Conservation (phyloP, 495 filamentous ascomycete species). For the Xylona heveae region DNA sequence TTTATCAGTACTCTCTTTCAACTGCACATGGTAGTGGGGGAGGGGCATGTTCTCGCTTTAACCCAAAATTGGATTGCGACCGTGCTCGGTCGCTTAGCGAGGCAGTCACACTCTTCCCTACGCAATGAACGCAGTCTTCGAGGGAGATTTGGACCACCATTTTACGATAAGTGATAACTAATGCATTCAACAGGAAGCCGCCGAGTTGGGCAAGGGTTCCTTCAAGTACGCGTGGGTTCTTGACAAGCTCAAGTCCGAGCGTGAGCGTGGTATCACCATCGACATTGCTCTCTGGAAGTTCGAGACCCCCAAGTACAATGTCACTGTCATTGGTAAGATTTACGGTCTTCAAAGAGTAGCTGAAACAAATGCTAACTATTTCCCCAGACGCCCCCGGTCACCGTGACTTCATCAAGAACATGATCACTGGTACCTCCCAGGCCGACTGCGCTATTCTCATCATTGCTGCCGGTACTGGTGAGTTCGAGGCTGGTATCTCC, state of each 20-base stretch:
- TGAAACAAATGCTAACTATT: slow-evolving; percentile 9
- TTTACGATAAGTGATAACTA: no score
- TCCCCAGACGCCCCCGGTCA: slow-evolving; percentile 83
- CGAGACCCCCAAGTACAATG: slow-evolving; percentile 96
- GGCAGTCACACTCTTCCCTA: no score
- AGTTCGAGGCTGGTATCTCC: slow-evolving; percentile 99
- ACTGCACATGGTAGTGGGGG: no score
- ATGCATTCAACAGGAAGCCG: slow-evolving; percentile 58
- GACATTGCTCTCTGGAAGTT: slow-evolving; percentile 99
- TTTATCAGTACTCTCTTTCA: slow-evolving; percentile 6
- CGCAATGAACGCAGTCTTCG: no score
- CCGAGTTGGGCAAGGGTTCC: slow-evolving; percentile 98
- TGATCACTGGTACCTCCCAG: slow-evolving; percentile 99
- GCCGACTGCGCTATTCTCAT: slow-evolving; percentile 99
- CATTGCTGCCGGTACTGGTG: slow-evolving; percentile 99
- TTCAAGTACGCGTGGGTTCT: slow-evolving; percentile 99
- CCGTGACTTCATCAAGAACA: slow-evolving; percentile 99
- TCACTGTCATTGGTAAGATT: slow-evolving; percentile 86
- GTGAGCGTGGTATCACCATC: slow-evolving; percentile 99
- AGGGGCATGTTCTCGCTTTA: no score
- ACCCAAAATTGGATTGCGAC: no score
- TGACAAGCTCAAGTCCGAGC: slow-evolving; percentile 99
- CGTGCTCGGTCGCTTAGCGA: no score
- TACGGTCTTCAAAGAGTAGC: not conserved
- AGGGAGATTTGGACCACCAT: no score